Evolutionary conservation across 495 filamentous ascomycete genomes (phyloP).

Genomic region (Penicillium bovifimosum): DNA sequence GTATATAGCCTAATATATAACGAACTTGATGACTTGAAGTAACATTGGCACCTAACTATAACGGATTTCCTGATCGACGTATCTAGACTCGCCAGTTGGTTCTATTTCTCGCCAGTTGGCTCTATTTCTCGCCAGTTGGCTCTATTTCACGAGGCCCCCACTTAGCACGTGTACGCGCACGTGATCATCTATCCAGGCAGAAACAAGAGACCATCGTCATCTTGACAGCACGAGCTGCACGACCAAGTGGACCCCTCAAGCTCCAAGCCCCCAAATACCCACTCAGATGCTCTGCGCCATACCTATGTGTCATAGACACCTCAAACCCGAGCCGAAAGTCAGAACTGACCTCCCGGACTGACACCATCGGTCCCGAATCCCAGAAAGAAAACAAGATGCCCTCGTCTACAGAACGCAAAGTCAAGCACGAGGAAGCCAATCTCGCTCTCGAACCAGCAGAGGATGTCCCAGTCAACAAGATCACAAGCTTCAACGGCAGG

Average conservation of each 20-base stretch:
- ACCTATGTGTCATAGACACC: not conserved
- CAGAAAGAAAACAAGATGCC: not conserved
- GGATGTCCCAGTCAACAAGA: constrained; percentile 34
- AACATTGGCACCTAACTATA: not conserved
- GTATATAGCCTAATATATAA: constrained; percentile 16
- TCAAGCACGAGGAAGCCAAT: not conserved
- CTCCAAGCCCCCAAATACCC: not conserved
- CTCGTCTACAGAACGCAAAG: not conserved
- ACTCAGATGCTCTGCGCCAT: not conserved
- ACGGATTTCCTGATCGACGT: no score
- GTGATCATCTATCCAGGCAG: not conserved
- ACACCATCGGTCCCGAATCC: not conserved
- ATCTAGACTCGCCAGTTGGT: no score
- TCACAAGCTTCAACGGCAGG: constrained; percentile 50
- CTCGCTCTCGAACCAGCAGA: not conserved
- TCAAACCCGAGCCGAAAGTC: not conserved
- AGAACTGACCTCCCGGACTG: not conserved
- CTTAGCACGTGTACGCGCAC: not conserved
- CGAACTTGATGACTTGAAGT: constrained; percentile 3
- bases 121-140: no score
- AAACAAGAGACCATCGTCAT: not conserved
- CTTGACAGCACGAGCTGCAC: not conserved
- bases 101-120: no score
- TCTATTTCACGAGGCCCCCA: not conserved
- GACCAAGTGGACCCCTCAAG: not conserved